Evolutionary conservation across 441 rosid genomes (phyloP).

Genomic region (Populus hybrid): DNA sequence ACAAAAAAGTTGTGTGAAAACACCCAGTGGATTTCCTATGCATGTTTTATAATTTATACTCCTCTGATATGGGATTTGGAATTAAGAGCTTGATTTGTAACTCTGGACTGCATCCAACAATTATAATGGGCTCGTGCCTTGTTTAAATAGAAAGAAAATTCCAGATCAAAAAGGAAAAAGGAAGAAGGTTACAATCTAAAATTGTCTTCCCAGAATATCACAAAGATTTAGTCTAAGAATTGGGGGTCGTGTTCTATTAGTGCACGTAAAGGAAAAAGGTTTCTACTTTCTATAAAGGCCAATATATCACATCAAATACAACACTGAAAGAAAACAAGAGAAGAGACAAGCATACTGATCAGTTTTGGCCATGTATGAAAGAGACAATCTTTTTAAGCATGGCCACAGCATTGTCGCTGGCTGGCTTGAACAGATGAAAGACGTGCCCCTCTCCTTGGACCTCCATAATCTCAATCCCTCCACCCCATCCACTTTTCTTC

Average conservation of each 20-base stretch:
- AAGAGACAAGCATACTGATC: neutral
- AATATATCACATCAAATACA: neutral
- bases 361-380: neutral
- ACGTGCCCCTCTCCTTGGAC: conserved; percentile 30
- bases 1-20: neutral
- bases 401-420: conserved; percentile 25
- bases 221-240: too few relatives aligned
- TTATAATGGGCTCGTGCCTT: neutral
- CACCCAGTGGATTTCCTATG: too few relatives aligned
- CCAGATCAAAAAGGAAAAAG: neutral
- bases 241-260: too few relatives aligned
- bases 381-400: conserved; percentile 9
- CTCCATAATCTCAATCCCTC: conserved; percentile 25
- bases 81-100: neutral
- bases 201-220: too few relatives aligned
- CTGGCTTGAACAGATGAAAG: conserved; percentile 26
- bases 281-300: too few relatives aligned
- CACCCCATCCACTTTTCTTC: conserved; percentile 28
- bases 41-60: too few relatives aligned
- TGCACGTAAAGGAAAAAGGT: too few relatives aligned
- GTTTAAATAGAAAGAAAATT: neutral
- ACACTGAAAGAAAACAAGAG: neutral
- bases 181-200: neutral
- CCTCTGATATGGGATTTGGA: too few relatives aligned
- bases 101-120: neutral